phyloP scores from a whole-genome alignment of 805 yeast genomes.

The Candida manassasensis region DNA sequence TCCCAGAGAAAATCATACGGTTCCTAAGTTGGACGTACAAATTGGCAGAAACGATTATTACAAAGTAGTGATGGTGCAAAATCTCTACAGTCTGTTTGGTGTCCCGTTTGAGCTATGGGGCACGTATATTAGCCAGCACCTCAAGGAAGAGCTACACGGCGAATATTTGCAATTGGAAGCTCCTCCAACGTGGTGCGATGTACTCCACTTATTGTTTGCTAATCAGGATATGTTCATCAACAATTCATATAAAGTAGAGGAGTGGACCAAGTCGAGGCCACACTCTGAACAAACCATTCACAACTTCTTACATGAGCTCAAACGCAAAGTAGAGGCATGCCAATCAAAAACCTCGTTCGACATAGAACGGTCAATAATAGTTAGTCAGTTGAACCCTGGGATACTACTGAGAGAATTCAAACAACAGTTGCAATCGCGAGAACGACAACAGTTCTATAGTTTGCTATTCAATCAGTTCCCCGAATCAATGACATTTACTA shows the following conservation, averaged over 20 bases:
- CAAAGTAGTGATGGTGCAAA: slow-evolving; percentile 2
- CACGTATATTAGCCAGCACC: slow-evolving; percentile 1
- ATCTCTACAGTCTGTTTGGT: slow-evolving; percentile 1
- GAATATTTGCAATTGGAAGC: neutral
- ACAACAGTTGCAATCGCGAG: neutral
- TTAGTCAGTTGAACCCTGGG: neutral
- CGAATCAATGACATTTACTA: slow-evolving; percentile 1
- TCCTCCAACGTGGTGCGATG: slow-evolving; percentile 2
- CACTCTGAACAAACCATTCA: neutral
- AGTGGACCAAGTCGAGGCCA: slow-evolving; percentile 2
- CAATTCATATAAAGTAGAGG: neutral
- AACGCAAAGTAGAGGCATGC: neutral
- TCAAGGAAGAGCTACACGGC: neutral
- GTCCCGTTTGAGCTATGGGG: slow-evolving; percentile 6
- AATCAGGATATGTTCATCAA: slow-evolving; percentile 3
- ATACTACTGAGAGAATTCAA: slow-evolving; percentile 1
- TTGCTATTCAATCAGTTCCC: slow-evolving; percentile 2
- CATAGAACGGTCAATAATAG: neutral
- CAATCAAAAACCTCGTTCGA: neutral
- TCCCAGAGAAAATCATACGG: no score
- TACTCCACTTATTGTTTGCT: neutral
- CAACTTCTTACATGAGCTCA: slow-evolving; percentile 1
- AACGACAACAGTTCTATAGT: neutral
- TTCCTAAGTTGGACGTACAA: neutral
- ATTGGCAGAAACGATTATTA: slow-evolving; percentile 3